phyloP scores from a whole-genome alignment of 75 land plant genomes.

The Cupressus sempervirens region DNA sequence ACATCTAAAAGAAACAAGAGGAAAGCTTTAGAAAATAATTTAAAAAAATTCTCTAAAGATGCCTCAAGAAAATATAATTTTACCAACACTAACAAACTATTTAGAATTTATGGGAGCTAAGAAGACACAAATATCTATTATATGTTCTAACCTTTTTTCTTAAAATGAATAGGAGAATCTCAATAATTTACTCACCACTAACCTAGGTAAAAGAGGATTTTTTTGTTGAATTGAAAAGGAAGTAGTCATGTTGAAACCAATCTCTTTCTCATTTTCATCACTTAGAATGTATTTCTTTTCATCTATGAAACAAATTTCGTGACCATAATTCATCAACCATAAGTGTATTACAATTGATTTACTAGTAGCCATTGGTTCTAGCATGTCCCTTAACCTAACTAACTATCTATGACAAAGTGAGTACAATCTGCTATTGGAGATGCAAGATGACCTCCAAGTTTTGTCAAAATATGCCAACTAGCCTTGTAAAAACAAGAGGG shows the following conservation, averaged over 20 bases:
- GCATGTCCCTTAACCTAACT: conserved; percentile 86
- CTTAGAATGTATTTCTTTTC: conserved; percentile 72
- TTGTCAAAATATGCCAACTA: conserved; percentile 55
- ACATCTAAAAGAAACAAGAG: background rate
- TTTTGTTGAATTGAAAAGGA: conserved; percentile 67
- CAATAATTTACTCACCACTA: background rate
- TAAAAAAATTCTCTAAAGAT: background rate
- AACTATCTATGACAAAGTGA: conserved; percentile 86
- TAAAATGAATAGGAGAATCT: background rate
- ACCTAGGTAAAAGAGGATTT: conserved; percentile 77
- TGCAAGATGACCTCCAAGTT: conserved; percentile 48
- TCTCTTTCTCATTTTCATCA: conserved; percentile 82
- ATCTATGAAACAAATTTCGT: conserved; percentile 66
- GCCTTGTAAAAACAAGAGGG: background rate
- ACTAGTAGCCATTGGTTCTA: conserved; percentile 82
- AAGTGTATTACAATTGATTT: conserved; percentile 74
- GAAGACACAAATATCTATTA: background rate
- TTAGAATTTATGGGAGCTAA: background rate
- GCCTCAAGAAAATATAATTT: background rate
- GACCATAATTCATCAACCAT: conserved; percentile 87
- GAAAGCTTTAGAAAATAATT: background rate
- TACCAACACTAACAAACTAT: background rate
- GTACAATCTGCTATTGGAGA: conserved; percentile 70
- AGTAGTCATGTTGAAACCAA: conserved; percentile 80
- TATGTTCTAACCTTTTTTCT: background rate